Base-by-base conservation (phyloP, 257 asterid species). In the Eustoma russellianum region DNA sequence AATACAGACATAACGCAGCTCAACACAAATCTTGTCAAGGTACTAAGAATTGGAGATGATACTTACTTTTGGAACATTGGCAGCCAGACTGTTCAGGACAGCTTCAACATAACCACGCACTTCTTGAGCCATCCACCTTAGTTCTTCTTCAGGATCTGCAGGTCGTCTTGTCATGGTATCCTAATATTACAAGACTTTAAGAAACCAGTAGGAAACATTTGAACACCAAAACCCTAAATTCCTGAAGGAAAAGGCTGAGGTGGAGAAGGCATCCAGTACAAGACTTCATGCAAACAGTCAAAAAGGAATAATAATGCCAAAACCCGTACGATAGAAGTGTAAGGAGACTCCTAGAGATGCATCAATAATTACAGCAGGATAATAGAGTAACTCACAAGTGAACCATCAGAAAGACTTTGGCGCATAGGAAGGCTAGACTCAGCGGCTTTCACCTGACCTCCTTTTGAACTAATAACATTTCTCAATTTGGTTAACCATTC, bases 21-120 rank as follows among this genome's bases (percentile, higher is more conserved):
- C 43, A 38, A 38, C 12, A 38, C 7, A 38, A 38, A 17, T 13
- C 33, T 33, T 38, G 43, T 38, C 43, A 7, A 38, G 43, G 12
- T 5, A 38, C 9, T 17, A 59, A 5, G 40, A 35, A 6, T 60
- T 33, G 38, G 55, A 24, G 46, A 16, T 18, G 34, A 62, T 59
- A 52, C 78, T n/a, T 55, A 82, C 96, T 79, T 88, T 88, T 48
- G 96, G 96, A 63, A 88, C 94, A 71, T 88, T 88, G 55, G 96
- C 96, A 35, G 93, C 96, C 65, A 88, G 94, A 69, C 96, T 88
- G 71, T 88, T 88, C 14, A 88, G 86, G 66, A 88, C 96, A 48
- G 96, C 96, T 76, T 88, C 96, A 64, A 88, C 96, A 74, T 88
- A 88, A 59, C 96, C 96, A 30, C 96, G 93, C 65, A 88, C 96